Base-by-base conservation (phyloP, 2,329 filamentous ascomycete genomes). In the Ceratocystis eucalypticola region DNA sequence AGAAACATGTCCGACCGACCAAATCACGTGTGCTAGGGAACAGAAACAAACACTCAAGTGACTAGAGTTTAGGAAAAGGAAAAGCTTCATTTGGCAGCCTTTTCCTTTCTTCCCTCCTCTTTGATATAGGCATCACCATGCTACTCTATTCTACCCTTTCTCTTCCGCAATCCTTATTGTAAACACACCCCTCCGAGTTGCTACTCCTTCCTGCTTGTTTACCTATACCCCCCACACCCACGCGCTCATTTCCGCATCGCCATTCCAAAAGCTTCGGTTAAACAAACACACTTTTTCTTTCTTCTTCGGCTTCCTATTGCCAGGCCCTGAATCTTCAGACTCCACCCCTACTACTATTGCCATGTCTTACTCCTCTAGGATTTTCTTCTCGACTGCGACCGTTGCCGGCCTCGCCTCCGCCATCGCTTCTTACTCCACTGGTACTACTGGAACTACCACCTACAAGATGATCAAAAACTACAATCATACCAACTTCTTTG, bases 401-500 rank as follows among this genome's bases (percentile, higher is more conserved):
- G 20, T 46, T 33, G 45, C 68, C 59, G 64, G 37, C 10, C 22
- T 57, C 20, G 46, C 65, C 30, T 44, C 65, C 17, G 28, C 65
- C 61, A 20, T n/a, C 25, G 37, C 37, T 41, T 41, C 37, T 2
- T 41, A 41, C 37, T 41, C 37, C 37, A 12, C 12, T 41, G 12
- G 12, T 15, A 12, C 37, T 41, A 22, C 45, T 48, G 2, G 15
- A 20, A 20, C 45, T 7, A n/a, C 17, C 2, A 68, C 70, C 65
- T 84, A 84, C 72, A 73, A 71, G 10, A 75, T 84, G 63, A 73
- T 77, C 65, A 79, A 80, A 70, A 72, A 74, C 55, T 84, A 77
- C 74, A 77, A 83, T 73, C 67, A 72, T 5, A 75, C 73, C 72
- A 84, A 84, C 76, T 85, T 84, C 74, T 84, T 84, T 73, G 70